Base-by-base conservation (phyloP, 2,329 filamentous ascomycete species). In the Aspergillus awamori region DNA sequence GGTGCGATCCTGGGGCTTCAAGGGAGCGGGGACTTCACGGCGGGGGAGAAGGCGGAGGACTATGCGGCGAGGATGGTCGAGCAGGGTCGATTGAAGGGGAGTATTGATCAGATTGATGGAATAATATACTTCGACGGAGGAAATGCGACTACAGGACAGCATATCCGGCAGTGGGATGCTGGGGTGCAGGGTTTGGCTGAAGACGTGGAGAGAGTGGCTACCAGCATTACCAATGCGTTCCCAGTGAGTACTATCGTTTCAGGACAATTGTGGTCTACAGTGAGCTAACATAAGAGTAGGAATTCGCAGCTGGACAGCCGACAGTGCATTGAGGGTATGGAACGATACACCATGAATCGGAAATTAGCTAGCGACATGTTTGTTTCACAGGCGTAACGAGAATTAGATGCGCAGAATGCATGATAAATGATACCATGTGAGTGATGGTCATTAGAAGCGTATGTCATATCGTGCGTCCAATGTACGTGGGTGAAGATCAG, bases 11-110 rank as follows among this genome's bases (percentile, higher is more conserved):
- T 99, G 13, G 93, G 91, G 0, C 83, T 97, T 4, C 87, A 91
- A 58, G 71, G 69, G 26, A 75, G 72, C 15, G 74, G 71, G 13
- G 76, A 81, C 41, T 65, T 78, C 4, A 79, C 78, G 2, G 79
- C 78, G 61, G 87, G 86, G 0, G 90, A 91, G 55, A 90, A 89
- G 75, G 94, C 94, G 3, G 95, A 99, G 81, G 88, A 90, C 61
- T 97, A 95, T 57, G 95, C 94, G 11, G 93, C 94, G 4, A 85
- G 87, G 69, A 99, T 99, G 95, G 92, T 99, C 69, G 93, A 98
- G 81, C 93, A 97, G 77, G 93, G 92, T 8, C 87, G 95, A 33
- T 79, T 99, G 55, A 86, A 89, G 3, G 95, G 94, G 7, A 88
- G 89, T 60, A 98, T 99, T 71, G 94, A 99, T 77, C 95, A 99